Conservation (phyloP, 208 protist genomes). For the Jaenimonas drosophilae region DNA sequence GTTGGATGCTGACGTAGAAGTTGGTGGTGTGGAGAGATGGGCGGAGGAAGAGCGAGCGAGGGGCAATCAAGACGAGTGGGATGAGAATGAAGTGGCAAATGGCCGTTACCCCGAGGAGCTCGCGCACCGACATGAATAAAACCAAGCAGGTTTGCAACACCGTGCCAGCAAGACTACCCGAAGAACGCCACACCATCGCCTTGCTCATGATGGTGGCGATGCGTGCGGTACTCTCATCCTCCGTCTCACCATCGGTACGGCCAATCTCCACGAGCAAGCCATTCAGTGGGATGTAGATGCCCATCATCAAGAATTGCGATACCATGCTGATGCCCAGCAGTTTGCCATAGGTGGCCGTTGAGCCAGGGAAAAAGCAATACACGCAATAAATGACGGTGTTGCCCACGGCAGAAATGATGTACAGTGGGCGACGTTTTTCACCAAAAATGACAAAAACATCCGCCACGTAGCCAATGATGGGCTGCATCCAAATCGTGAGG, state of each 20-base stretch:
- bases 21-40: conserved; percentile 4
- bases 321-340: conserved; percentile 21
- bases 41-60: conserved; percentile 15
- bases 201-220: conserved; percentile 33
- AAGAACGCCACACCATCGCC: conserved; percentile 35
- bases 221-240: conserved; percentile 22
- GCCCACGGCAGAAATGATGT: conserved; percentile 10
- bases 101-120: conserved; percentile 13
- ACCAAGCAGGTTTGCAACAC: conserved; percentile 18
- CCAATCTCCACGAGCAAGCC: conserved; percentile 36
- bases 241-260: conserved; percentile 22
- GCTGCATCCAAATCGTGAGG: conserved; percentile 16
- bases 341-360: conserved; percentile 4
- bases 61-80: conserved; percentile 11
- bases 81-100: conserved; percentile 13
- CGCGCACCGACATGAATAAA: conserved; percentile 1
- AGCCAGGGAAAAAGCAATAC: conserved; percentile 5
- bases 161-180: conserved; percentile 15
- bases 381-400: conserved; percentile 18
- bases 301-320: conserved; percentile 21
- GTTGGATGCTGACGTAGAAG: conserved; percentile 7
- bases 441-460: conserved; percentile 18
- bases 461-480: conserved; percentile 21
- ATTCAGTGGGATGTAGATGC: conserved; percentile 37
- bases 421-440: conserved; percentile 31